Evolutionary conservation across 2,329 filamentous ascomycete genomes (phyloP).

Genomic region (Diaporthe capsici): DNA sequence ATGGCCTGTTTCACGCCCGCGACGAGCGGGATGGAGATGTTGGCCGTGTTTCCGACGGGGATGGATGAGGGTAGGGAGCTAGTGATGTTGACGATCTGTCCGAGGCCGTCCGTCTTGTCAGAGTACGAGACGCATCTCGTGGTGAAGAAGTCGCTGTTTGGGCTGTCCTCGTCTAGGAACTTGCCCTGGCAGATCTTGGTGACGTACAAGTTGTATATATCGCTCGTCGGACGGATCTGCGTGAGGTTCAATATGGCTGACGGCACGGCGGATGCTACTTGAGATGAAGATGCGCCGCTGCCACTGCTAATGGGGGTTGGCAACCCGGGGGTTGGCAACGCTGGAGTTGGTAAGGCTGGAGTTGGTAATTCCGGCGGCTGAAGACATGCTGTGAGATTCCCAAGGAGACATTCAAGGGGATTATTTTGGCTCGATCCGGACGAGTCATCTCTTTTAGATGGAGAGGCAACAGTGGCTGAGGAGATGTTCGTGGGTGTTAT

Average conservation of each 20-base stretch:
- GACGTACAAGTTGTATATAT: background rate
- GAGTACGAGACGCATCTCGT: constrained; percentile 3
- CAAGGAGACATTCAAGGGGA: background rate
- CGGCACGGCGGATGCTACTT: background rate
- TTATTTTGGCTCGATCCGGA: background rate
- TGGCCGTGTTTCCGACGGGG: background rate
- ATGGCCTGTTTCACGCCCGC: background rate
- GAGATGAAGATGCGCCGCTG: background rate
- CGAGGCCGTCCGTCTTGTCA: background rate
- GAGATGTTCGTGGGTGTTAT: background rate
- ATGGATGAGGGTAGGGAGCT: background rate
- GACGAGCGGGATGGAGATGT: background rate
- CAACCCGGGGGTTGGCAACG: background rate
- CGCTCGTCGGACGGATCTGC: background rate
- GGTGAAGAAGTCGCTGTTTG: background rate
- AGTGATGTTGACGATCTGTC: background rate
- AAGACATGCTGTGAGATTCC: background rate
- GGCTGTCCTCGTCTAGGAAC: background rate
- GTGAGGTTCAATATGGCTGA: background rate
- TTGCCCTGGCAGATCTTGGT: background rate
- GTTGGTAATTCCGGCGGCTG: background rate
- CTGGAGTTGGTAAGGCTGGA: background rate
- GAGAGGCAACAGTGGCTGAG: background rate
- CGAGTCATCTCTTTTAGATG: no score
- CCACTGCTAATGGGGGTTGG: background rate